A percentile compares a stretch with the other conserved stretches of the same genome.
Evolutionary conservation across 1,284 basidiomycete genomes (phyloP).

Genomic region (Pterula multifida): DNA sequence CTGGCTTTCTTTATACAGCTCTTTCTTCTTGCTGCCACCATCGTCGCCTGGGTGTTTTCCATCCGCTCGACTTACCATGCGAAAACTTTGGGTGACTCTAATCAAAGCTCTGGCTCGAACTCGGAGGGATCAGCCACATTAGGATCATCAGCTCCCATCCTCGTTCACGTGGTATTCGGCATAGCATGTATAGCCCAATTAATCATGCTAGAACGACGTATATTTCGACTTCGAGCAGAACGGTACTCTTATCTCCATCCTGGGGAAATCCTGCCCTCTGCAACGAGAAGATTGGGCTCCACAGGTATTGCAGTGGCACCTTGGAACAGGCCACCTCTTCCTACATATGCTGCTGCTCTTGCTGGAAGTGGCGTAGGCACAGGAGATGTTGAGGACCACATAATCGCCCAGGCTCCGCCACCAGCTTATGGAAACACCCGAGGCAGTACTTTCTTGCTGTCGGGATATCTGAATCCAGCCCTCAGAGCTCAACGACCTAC

Average conservation of each 20-base stretch:
- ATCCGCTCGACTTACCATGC: slow-evolving; percentile 16
- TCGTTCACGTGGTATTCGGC: slow-evolving; percentile 47
- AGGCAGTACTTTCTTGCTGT: slow-evolving; percentile 50
- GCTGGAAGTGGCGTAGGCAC: slow-evolving; percentile 56
- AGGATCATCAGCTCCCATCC: slow-evolving; percentile 27
- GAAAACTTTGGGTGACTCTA: slow-evolving; percentile 1
- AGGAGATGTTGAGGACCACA: slow-evolving; percentile 59
- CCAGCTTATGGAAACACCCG: slow-evolving; percentile 63
- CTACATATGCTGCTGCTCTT: slow-evolving; percentile 60
- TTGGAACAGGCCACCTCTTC: slow-evolving; percentile 58
- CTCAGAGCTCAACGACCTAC: slow-evolving; percentile 32
- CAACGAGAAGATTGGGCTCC: slow-evolving; percentile 17
- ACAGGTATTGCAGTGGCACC: slow-evolving; percentile 40
- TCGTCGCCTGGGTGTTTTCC: slow-evolving; percentile 43
- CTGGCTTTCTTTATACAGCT: slow-evolving; percentile 31
- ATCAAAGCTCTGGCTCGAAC: slow-evolving; percentile 4
- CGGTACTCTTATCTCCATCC: slow-evolving; percentile 48
- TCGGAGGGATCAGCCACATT: background rate
- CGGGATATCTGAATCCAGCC: slow-evolving; percentile 38
- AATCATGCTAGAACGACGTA: slow-evolving; percentile 49
- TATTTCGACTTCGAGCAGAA: slow-evolving; percentile 53
- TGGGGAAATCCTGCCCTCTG: slow-evolving; percentile 38
- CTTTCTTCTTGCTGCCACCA: slow-evolving; percentile 31
- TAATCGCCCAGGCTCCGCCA: slow-evolving; percentile 53
- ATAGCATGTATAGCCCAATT: slow-evolving; percentile 36